phyloP scores from a whole-genome alignment of 148 eudicot genomes.

The Rhododendron henanense region DNA sequence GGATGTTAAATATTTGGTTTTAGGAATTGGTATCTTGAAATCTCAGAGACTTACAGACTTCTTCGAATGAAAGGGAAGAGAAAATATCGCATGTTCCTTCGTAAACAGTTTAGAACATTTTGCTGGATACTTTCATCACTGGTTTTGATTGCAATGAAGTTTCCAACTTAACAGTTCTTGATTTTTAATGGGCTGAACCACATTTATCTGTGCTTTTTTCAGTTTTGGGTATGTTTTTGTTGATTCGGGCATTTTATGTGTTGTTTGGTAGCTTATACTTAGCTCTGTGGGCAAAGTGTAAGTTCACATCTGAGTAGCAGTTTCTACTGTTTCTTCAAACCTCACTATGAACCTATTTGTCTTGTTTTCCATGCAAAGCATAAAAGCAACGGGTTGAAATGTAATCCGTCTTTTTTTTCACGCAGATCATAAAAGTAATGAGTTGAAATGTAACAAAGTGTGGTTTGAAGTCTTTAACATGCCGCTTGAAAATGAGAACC shows the following conservation, averaged over 20 bases:
- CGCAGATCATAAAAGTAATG: background rate
- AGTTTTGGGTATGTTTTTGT: background rate
- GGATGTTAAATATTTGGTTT: background rate
- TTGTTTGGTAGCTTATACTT: background rate
- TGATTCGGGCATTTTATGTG: background rate
- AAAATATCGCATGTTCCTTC: background rate
- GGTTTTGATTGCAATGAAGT: background rate
- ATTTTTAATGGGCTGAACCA: conserved; percentile 5
- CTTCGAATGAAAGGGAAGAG: background rate
- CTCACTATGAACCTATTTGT: background rate
- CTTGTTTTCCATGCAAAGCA: background rate
- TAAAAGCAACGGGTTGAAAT: background rate
- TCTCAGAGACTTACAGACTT: background rate
- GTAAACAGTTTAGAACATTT: background rate
- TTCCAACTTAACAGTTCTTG: background rate
- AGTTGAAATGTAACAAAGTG: background rate
- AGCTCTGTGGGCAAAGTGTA: background rate
- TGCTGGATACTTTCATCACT: background rate
- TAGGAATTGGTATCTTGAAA: background rate
- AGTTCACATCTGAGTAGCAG: background rate
- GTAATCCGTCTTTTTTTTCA: background rate
- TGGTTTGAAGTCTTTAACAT: background rate
- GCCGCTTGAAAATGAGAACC: background rate
- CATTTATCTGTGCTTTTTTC: background rate
- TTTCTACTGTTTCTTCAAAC: background rate